Conservation (phyloP, 1,284 basidiomycete genomes). For the Puccinia brachypodii region DNA sequence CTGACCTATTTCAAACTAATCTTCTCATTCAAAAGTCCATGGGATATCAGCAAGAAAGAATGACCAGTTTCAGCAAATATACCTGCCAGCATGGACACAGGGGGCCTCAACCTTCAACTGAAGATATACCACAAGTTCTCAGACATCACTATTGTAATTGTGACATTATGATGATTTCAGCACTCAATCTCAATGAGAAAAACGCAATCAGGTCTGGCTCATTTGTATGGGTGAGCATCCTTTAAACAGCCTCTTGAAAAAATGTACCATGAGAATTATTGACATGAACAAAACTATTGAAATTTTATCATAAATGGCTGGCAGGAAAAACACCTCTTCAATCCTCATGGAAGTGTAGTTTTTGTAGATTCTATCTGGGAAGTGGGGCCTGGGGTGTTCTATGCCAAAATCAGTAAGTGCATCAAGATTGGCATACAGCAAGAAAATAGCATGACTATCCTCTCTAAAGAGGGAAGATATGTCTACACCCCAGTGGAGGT, state of each 20-base stretch:
- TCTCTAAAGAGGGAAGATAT: not conserved
- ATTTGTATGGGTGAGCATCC: not conserved
- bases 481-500: no score
- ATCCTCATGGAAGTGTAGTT: not conserved
- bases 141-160: not conserved
- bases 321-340: not conserved
- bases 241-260: not conserved
- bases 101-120: not conserved
- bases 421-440: not conserved
- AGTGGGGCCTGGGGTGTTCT: not conserved
- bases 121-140: not conserved
- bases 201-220: not conserved
- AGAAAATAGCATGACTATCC: not conserved
- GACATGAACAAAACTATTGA: not conserved
- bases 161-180: not conserved
- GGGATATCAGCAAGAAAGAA: not conserved
- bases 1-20: not conserved
- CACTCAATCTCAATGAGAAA: not conserved
- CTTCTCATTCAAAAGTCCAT: not conserved
- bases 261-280: not conserved
- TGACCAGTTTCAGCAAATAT: not conserved
- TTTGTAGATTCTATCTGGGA: not conserved
- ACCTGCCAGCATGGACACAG: not conserved
- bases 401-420: not conserved
- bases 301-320: not conserved